Evolutionary conservation across 106 monocot species (phyloP).

Genomic region (Apostasia shenzhenica): DNA sequence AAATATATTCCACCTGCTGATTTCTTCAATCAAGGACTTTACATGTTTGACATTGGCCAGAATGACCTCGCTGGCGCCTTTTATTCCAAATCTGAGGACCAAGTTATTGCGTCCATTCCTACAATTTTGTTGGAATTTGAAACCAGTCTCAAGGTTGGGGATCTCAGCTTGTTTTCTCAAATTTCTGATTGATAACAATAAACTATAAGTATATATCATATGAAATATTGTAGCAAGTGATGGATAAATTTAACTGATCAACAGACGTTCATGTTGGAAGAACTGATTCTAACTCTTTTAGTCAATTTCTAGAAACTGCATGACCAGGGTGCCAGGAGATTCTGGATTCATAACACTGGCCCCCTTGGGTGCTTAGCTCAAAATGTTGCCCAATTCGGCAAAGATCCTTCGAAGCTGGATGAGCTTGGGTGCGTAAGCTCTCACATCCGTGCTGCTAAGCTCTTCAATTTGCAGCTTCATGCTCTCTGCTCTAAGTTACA

Average conservation of each 20-base stretch:
- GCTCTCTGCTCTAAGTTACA: constrained; percentile 65
- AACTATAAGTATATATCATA: too few species aligned
- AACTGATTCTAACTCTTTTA: background rate
- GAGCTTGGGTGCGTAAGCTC: constrained; percentile 67
- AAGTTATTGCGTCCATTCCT: constrained; percentile 77
- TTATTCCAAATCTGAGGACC: constrained; percentile 74
- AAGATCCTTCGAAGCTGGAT: constrained; percentile 75
- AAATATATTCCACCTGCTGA: constrained; percentile 58
- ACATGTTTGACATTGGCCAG: constrained; percentile 96
- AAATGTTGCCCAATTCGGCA: constrained; percentile 61
- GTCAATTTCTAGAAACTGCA: constrained; percentile 53
- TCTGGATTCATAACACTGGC: constrained; percentile 93
- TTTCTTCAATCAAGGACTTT: constrained; percentile 62
- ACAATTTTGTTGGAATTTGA: constrained; percentile 79
- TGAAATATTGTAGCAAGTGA: too few species aligned
- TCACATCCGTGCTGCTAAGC: constrained; percentile 66
- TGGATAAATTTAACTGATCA: background rate
- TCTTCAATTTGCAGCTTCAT: constrained; percentile 90
- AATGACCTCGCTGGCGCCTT: constrained; percentile 90
- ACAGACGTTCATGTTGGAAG: background rate
- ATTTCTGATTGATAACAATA: too few species aligned
- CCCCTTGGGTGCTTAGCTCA: constrained; percentile 89
- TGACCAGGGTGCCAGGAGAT: constrained; percentile 82
- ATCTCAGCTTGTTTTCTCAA: too few species aligned
- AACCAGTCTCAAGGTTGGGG: constrained; percentile 61